Base-by-base conservation (phyloP, 1,139 yeast species). In the Hyphopichia buzzinii region DNA sequence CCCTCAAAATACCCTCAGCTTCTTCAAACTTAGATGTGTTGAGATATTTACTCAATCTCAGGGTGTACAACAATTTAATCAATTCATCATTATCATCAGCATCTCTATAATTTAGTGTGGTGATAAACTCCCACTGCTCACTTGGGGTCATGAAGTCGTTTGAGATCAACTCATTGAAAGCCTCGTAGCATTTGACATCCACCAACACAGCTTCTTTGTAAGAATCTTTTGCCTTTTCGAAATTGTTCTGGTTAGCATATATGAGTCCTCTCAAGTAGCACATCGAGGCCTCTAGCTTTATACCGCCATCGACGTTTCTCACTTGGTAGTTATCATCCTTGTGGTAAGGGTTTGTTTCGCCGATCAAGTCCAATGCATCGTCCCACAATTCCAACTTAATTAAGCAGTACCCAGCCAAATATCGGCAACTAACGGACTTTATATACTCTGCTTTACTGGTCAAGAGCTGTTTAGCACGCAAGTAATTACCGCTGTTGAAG, bases 121-220 rank as follows among this genome's bases (percentile, higher is more conserved):
- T 64, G 8, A 90, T 59, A 35, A 94, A 74, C 28, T 83, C 88
- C 94, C 96, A 85, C 59, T 92, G 92, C 52, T 92, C 97, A 16
- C 70, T 64, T 0, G 97, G 95, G 0, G 95, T 77, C 66, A 94
- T 67, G 44, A 90, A 71, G 52, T 82, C 83, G 49, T 86, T 85
- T 27, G 75, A 65, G 3, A 87, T 74, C 35, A 94, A 69, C 53
- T 85, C 92, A 49, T 86, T 79, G 56, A 88, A 88, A 0, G 98
- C 97, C 49, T 94, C 98, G 57, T 72, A 92, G 58, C 97, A 92
- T 55, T 89, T 88, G 8, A 86, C 90, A 58, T 94, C 98, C 1
- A 86, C 88, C 45, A 77, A 50, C 1, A 90, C 80, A 0, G 98
- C 97, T 53, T 89, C 96, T 50, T 81, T 81, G 54, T 81, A 90